Conservation (phyloP, 2,329 filamentous ascomycete genomes). For the Penicillium sp. region DNA sequence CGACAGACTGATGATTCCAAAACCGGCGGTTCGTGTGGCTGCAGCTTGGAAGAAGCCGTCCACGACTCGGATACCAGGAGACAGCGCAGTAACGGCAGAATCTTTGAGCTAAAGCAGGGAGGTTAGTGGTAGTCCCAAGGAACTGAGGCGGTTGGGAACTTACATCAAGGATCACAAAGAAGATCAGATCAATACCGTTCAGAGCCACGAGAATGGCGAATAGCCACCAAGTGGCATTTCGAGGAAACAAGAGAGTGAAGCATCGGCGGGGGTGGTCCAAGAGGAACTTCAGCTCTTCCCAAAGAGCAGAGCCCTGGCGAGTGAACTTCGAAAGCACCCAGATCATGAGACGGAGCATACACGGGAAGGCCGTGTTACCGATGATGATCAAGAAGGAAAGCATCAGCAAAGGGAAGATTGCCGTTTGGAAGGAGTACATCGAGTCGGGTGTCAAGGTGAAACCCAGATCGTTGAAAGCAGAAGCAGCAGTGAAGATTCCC, state of each 20-base stretch:
- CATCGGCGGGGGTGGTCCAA: conserved; percentile 94
- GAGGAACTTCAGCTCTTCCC: conserved; percentile 88
- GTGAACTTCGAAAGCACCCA: conserved; percentile 74
- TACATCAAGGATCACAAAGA: conserved; percentile 91
- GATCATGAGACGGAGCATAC: conserved; percentile 91
- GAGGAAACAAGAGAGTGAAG: conserved; percentile 91
- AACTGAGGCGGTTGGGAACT: conserved; percentile 38
- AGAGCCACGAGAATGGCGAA: conserved; percentile 81
- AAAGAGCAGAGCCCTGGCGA: conserved; percentile 68
- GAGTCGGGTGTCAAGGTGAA: conserved; percentile 91
- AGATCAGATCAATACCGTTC: conserved; percentile 81
- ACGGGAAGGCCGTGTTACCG: conserved; percentile 92
- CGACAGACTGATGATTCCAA: conserved; percentile 76
- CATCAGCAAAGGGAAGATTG: conserved; percentile 73
- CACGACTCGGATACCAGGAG: conserved; percentile 74
- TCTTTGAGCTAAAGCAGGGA: conserved; percentile 64
- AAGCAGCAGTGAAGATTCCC: conserved; percentile 84
- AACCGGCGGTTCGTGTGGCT: conserved; percentile 87
- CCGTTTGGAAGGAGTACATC: conserved; percentile 84
- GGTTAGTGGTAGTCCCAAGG: conserved; percentile 15
- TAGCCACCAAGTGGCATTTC: conserved; percentile 91
- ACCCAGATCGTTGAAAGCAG: conserved; percentile 92
- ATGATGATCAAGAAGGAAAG: conserved; percentile 88
- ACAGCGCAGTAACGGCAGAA: conserved; percentile 65
- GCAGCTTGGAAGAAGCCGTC: conserved; percentile 89